Evolutionary conservation across 2,329 filamentous ascomycete genomes (phyloP).

Genomic region (Lachnellula suecica): DNA sequence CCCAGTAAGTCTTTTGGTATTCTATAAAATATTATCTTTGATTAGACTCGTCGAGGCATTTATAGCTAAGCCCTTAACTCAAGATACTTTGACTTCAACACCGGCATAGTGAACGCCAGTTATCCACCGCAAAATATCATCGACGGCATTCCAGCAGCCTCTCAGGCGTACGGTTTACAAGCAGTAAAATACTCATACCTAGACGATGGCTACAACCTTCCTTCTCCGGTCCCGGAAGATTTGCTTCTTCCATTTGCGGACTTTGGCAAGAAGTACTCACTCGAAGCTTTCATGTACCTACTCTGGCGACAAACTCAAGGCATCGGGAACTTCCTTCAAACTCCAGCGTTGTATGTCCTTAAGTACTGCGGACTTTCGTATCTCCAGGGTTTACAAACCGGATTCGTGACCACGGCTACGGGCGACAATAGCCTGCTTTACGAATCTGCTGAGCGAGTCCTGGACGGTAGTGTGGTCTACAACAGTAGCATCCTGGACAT

Average conservation of each 20-base stretch:
- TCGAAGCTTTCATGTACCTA: slow-evolving; percentile 40
- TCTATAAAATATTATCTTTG: neutral
- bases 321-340: slow-evolving; percentile 40
- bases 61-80: too few species aligned
- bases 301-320: slow-evolving; percentile 43
- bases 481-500: neutral
- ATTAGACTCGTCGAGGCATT: too few species aligned
- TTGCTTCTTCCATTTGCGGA: slow-evolving; percentile 11
- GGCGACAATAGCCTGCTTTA: slow-evolving; percentile 8
- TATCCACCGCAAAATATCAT: neutral
- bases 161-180: neutral
- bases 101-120: neutral
- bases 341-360: slow-evolving; percentile 44
- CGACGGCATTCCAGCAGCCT: neutral
- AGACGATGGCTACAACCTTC: slow-evolving; percentile 41
- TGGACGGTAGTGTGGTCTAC: slow-evolving; percentile 5
- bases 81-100: neutral
- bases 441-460: neutral
- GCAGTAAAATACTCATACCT: slow-evolving; percentile 1
- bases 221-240: slow-evolving; percentile 13
- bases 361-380: slow-evolving; percentile 25
- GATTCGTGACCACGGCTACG: neutral
- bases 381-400: neutral
- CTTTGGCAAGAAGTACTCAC: slow-evolving; percentile 23
- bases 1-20: neutral